A percentile compares a stretch with the other conserved stretches of the same genome.
phyloP scores from a whole-genome alignment of 2,329 filamentous ascomycete species.

The Aspergillus aculeatinus region DNA sequence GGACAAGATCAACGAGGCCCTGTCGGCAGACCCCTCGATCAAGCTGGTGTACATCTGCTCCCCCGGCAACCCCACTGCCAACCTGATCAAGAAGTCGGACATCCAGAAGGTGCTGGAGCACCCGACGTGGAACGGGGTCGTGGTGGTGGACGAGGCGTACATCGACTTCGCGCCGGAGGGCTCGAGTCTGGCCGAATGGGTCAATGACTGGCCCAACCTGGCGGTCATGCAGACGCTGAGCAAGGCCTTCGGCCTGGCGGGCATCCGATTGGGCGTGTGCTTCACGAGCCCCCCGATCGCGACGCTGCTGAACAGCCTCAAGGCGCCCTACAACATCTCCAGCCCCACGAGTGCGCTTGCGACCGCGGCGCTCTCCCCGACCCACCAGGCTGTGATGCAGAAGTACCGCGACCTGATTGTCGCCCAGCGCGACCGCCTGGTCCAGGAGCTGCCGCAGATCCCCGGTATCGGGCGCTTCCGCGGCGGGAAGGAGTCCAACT shows the following conservation, averaged over 20 bases:
- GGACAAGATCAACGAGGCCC: conserved; percentile 62
- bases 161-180: conserved; percentile 84
- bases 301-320: conserved; percentile 80
- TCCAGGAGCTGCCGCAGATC: conserved; percentile 70
- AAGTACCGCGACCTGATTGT: conserved; percentile 68
- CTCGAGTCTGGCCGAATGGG: conserved; percentile 85
- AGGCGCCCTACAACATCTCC: conserved; percentile 94
- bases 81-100: conserved; percentile 72
- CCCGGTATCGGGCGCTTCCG: conserved; percentile 76
- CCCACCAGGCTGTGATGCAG: conserved; percentile 72
- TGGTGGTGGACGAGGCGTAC: conserved; percentile 94
- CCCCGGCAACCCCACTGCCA: conserved; percentile 90
- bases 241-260: conserved; percentile 94
- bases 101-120: conserved; percentile 74
- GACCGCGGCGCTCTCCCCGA: conserved; percentile 64
- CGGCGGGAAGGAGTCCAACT: conserved; percentile 82
- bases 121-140: conserved; percentile 90
- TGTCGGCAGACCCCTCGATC: conserved; percentile 65
- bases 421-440: conserved; percentile 71
- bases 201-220: conserved; percentile 87
- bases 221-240: conserved; percentile 98
- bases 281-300: conserved; percentile 77
- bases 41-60: conserved; percentile 93
- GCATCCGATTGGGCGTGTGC: conserved; percentile 83
- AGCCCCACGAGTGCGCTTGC: conserved; percentile 84